Percentiles rank a stretch among this genome's conserved stretches.
These are phyloP conservation scores for Mallotus nudiflorus DNA, from an alignment of 345 rosid species.

Conservation along the genomic window DNA sequence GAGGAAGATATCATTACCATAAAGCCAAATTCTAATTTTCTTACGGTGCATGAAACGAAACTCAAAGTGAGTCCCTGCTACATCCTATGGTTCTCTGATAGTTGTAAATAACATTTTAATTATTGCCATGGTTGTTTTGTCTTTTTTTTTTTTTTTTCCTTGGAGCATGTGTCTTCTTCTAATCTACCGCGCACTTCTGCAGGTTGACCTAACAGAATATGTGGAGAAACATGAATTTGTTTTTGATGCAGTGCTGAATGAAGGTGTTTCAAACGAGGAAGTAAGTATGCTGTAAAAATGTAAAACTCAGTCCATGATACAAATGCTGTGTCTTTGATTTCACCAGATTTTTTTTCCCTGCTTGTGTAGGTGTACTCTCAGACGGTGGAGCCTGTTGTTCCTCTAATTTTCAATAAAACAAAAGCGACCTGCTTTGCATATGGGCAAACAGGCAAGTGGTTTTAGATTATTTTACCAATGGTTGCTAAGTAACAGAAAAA, in stretches of 20 bases:
- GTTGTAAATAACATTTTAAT: not conserved
- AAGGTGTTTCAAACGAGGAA: conserved; percentile 53
- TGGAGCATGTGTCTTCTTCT: not conserved
- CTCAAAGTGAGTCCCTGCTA: conserved; percentile 41
- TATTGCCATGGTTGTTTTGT: too few relatives aligned
- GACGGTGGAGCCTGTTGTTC: conserved; percentile 59
- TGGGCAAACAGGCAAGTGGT: conserved; percentile 56
- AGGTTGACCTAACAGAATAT: conserved; percentile 65
- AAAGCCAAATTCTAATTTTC: conserved; percentile 39
- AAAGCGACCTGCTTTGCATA: conserved; percentile 67
- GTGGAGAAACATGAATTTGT: conserved; percentile 61
- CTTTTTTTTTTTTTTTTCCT: too few relatives aligned
- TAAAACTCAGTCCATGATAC: not conserved
- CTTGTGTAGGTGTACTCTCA: conserved; percentile 46
- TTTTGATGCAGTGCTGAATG: conserved; percentile 57
- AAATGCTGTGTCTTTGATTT: conserved; percentile 12
- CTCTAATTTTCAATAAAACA: conserved; percentile 55
- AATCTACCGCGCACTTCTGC: conserved; percentile 10
- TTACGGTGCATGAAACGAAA: conserved; percentile 57
- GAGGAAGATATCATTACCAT: conserved; percentile 57
- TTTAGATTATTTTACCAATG: not conserved
- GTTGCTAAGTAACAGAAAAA: not conserved
- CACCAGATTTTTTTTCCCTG: conserved; percentile 5
- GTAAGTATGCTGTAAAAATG: conserved; percentile 36
- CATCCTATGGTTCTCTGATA: not conserved